Conservation (phyloP, 495 filamentous ascomycete species). For the Xylaria scruposa region DNA sequence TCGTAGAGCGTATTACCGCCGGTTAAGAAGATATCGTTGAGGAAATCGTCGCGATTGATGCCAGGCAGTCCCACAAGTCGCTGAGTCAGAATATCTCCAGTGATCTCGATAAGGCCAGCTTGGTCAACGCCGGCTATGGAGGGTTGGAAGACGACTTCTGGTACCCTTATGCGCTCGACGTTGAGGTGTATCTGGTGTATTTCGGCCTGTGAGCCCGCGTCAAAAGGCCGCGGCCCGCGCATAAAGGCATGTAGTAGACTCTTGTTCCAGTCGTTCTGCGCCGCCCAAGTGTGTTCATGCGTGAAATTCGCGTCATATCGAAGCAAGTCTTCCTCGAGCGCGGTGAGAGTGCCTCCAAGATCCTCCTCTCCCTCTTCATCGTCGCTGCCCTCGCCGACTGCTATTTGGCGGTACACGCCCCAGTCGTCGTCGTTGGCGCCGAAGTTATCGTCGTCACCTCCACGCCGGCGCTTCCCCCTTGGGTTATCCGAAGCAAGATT, state of each 20-base stretch:
- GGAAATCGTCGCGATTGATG: constrained; percentile 64
- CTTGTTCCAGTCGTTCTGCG: constrained; percentile 93
- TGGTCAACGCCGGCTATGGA: constrained; percentile 93
- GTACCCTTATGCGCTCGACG: constrained; percentile 94
- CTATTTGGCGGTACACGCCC: constrained; percentile 92
- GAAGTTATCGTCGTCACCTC: constrained; percentile 85
- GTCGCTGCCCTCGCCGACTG: constrained; percentile 74
- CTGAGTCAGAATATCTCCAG: constrained; percentile 81
- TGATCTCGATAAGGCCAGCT: constrained; percentile 89
- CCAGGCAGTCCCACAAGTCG: constrained; percentile 65
- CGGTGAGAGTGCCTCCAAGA: constrained; percentile 70
- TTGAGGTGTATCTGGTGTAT: constrained; percentile 92
- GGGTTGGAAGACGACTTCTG: constrained; percentile 94
- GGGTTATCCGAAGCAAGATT: constrained; percentile 93
- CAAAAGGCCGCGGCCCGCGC: constrained; percentile 84
- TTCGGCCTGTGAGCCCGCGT: constrained; percentile 79
- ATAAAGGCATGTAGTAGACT: constrained; percentile 86
- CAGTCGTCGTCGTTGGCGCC: constrained; percentile 98
- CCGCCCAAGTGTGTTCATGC: constrained; percentile 87
- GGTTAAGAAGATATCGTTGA: constrained; percentile 90
- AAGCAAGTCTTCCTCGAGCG: constrained; percentile 82
- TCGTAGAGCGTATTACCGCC: constrained; percentile 90
- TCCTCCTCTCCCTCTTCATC: constrained; percentile 90
- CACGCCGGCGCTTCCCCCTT: constrained; percentile 72
- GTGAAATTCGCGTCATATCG: constrained; percentile 86